A percentile compares a stretch with the other conserved stretches of the same genome.
phyloP scores from a whole-genome alignment of 2,329 filamentous ascomycete species.

The Penicillium digitatum region DNA sequence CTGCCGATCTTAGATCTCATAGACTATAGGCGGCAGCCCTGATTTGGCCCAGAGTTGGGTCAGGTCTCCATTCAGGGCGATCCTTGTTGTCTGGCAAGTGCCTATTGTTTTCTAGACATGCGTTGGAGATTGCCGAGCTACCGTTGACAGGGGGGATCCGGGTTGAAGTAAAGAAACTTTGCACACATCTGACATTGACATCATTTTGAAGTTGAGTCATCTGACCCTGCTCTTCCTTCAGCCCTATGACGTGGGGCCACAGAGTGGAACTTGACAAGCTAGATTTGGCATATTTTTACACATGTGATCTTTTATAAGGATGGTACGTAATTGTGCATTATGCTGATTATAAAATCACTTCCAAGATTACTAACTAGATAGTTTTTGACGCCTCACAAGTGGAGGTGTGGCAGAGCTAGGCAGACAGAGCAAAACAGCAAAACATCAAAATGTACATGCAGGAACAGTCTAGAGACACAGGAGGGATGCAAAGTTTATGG shows the following conservation, averaged over 20 bases:
- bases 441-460: background rate
- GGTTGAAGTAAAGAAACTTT: background rate
- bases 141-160: background rate
- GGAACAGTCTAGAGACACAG: background rate
- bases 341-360: background rate
- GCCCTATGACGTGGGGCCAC: constrained; percentile 23
- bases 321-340: too few relatives aligned
- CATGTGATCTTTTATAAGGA: background rate
- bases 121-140: background rate
- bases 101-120: background rate
- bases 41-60: background rate
- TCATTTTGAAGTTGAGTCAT: constrained; percentile 1
- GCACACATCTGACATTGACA: background rate
- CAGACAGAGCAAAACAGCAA: background rate
- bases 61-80: constrained; percentile 7
- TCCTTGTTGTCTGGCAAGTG: constrained; percentile 7
- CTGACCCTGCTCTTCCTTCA: constrained; percentile 10
- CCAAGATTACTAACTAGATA: background rate
- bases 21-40: background rate
- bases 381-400: background rate
- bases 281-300: background rate
- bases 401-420: background rate
- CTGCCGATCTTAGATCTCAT: constrained; percentile 1
- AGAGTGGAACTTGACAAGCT: background rate
- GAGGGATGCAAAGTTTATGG: background rate